Evolutionary conservation across 2,329 filamentous ascomycete species (phyloP), one percentile per base, ranked within the genome.

Genomic region (Tolypocladium paradoxum): DNA sequence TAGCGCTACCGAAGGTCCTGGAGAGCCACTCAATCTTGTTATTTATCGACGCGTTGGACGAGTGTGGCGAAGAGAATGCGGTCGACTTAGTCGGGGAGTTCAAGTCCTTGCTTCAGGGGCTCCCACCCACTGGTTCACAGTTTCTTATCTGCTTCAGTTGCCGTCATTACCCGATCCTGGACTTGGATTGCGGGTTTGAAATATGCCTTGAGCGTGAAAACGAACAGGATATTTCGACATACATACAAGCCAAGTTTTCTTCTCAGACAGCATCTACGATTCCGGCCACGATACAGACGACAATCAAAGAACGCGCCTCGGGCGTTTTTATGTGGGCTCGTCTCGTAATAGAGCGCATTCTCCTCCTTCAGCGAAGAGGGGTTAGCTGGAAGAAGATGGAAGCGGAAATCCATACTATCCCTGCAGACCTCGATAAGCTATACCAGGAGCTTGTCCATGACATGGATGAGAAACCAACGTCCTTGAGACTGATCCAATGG

Each of bases 281-380:
- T 45, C 33, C 51, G 7, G 27, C 55, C 2, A 20, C 58, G 0
- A 66, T 72, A 22, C 34, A 2, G 16, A 36, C 16, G 14, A 18
- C 11, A 3, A 27, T 43, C 11, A 3, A 20, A 14, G 3, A 16
- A 3, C 60, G 59, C 14, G 63, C 69, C 1, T 24, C 49, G 0
- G 68, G 70, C 2, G 54, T 71, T 6, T 72, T 72, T 49, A 55
- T 70, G 24, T 73, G 70, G 70, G 67, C 66, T 0, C 50, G 34
- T n/a, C 59, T 73, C 14, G 65, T 68, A 0, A 55, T 64, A 6
- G 38, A 59, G 0, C 45, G 37, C 14, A 58, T 60, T 12, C 22
- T 62, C 1, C 3, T 53, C 0, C 56, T 65, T 9, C 40, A 60
- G 1, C 27, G 24, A 0, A 27, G 57, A 3, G 60, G 61, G 1